These are phyloP conservation scores for Fusarium buharicum DNA, from an alignment of 2,329 filamentous ascomycete species.

Conservation along the genomic window DNA sequence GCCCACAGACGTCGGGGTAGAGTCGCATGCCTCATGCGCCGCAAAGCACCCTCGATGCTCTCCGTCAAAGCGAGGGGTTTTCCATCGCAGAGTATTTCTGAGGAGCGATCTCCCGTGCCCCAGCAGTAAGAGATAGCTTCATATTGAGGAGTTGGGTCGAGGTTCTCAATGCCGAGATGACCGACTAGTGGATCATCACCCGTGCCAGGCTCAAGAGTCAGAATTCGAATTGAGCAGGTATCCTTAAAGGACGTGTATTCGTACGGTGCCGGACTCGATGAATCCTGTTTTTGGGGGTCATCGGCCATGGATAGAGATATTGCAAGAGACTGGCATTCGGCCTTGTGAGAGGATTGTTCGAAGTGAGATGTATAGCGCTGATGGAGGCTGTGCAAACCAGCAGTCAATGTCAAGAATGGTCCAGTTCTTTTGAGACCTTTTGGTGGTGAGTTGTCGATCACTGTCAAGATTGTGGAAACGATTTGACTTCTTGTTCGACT, in stretches of 20 bases:
- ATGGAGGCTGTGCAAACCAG: not conserved
- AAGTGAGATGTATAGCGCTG: not conserved
- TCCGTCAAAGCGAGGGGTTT: slow-evolving; percentile 44
- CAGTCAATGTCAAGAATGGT: not conserved
- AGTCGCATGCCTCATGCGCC: slow-evolving; percentile 43
- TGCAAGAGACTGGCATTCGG: slow-evolving; percentile 14
- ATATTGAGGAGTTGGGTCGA: slow-evolving; percentile 43
- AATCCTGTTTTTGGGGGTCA: slow-evolving; percentile 4
- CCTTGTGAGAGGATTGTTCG: not conserved
- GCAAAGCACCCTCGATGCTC: slow-evolving; percentile 48
- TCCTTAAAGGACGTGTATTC: slow-evolving; percentile 40
- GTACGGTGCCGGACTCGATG: slow-evolving; percentile 17
- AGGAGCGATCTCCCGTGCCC: slow-evolving; percentile 43
- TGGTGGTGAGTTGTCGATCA: not conserved
- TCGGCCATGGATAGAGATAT: slow-evolving; percentile 30
- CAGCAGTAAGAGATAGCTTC: slow-evolving; percentile 53
- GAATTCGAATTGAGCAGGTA: slow-evolving; percentile 46
- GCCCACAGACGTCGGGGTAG: slow-evolving; percentile 50
- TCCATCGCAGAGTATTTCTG: slow-evolving; percentile 41
- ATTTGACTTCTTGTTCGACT: not conserved
- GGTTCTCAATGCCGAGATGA: slow-evolving; percentile 38
- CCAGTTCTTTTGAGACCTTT: slow-evolving; percentile 21
- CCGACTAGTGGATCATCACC: slow-evolving; percentile 46
- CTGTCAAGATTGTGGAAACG: not conserved
- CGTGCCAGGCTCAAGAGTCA: slow-evolving; percentile 47